Percentiles rank a stretch among this genome's conserved stretches.
Conservation (phyloP, 768 basidiomycete species). For the Amanita jacksonii region DNA sequence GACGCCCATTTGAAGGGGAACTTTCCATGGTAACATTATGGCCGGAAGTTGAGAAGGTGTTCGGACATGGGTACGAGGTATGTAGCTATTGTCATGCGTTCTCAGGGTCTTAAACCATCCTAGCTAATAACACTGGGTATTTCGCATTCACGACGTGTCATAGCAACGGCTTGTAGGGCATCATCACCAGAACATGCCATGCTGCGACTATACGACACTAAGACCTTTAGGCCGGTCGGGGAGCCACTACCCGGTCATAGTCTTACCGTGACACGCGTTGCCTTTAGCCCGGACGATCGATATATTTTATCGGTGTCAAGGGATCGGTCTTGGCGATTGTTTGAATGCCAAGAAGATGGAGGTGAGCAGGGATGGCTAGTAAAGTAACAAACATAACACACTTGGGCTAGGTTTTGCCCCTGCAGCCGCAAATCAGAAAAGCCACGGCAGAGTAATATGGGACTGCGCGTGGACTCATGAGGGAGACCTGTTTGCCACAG, state of each 20-base stretch:
- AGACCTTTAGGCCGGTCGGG: slow-evolving; percentile 62
- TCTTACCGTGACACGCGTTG: slow-evolving; percentile 83
- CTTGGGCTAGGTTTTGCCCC: slow-evolving; percentile 44
- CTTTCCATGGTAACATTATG: slow-evolving; percentile 82
- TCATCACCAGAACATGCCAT: slow-evolving; percentile 84
- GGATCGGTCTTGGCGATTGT: slow-evolving; percentile 88
- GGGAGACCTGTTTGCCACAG: slow-evolving; percentile 80
- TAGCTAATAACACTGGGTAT: slow-evolving; percentile 76
- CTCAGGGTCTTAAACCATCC: background rate
- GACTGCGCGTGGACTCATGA: slow-evolving; percentile 84
- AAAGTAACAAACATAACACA: background rate
- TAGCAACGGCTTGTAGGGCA: slow-evolving; percentile 90
- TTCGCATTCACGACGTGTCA: slow-evolving; percentile 55
- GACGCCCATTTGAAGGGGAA: slow-evolving; percentile 85
- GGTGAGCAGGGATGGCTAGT: slow-evolving; percentile 22
- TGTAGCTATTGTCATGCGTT: slow-evolving; percentile 8
- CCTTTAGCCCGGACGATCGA: slow-evolving; percentile 81
- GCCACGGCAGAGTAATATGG: slow-evolving; percentile 92
- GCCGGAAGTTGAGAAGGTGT: slow-evolving; percentile 96
- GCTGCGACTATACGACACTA: slow-evolving; percentile 71
- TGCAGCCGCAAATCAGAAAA: slow-evolving; percentile 56
- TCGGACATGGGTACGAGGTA: slow-evolving; percentile 97
- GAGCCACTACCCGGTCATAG: slow-evolving; percentile 72
- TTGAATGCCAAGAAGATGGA: slow-evolving; percentile 34
- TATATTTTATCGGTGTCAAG: slow-evolving; percentile 79